Conservation (phyloP, 2,329 filamentous ascomycete genomes). For the Diplocarpon mali region DNA sequence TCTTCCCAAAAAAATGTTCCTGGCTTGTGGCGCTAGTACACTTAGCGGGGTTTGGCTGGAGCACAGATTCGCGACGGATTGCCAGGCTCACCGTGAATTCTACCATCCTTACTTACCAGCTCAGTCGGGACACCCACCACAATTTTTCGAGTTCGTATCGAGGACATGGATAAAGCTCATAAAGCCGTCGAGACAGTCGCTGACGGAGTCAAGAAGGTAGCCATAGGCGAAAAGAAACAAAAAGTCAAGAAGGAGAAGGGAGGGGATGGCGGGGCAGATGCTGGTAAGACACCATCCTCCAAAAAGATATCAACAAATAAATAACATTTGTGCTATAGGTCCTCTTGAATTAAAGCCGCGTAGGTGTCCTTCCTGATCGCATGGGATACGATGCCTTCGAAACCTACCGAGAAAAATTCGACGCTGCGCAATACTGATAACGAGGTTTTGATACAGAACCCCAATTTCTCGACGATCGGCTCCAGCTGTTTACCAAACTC, state of each 20-base stretch:
- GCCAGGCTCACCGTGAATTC: background rate
- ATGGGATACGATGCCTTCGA: conserved; percentile 7
- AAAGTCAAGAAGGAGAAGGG: conserved; percentile 39
- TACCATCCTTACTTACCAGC: background rate
- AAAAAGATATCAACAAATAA: background rate
- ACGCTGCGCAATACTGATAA: no score
- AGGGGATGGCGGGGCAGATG: conserved; percentile 32
- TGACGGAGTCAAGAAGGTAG: conserved; percentile 50
- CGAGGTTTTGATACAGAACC: conserved; percentile 27
- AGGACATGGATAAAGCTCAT: conserved; percentile 39
- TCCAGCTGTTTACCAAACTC: conserved; percentile 78
- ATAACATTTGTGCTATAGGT: conserved; percentile 2
- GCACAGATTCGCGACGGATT: background rate
- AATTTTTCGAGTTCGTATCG: background rate
- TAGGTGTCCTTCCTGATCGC: background rate
- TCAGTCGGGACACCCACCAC: conserved; percentile 9
- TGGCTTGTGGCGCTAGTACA: background rate
- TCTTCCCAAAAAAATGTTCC: conserved; percentile 2
- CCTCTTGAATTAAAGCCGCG: conserved; percentile 8
- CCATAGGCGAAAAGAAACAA: conserved; percentile 34
- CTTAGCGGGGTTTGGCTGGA: conserved; percentile 1
- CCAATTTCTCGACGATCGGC: conserved; percentile 71
- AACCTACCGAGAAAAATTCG: no score
- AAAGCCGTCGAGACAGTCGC: conserved; percentile 37
- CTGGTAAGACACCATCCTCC: conserved; percentile 2